Base-by-base conservation (phyloP, 441 rosid species). In the Omphalea diandra region DNA sequence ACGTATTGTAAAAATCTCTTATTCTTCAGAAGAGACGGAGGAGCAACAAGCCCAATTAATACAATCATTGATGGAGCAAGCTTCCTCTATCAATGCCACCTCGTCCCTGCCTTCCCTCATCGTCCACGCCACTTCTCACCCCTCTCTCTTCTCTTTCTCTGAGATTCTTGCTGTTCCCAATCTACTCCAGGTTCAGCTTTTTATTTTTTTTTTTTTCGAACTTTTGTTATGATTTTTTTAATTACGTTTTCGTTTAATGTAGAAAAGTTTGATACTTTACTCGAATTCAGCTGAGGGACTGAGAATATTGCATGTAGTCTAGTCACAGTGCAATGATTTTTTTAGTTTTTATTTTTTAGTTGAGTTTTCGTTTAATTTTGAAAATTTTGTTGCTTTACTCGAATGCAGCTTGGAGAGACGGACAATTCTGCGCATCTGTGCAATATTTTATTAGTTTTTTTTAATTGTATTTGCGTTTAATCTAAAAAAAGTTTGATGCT, bases 71-170 rank as follows among this genome's bases (percentile, higher is more conserved):
- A 84, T 87, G 32, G 71, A 72, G 68, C 88, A 83, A 75, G 90
- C 90, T 33, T 79, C 89, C 60, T 17, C 81, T 33, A 74, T 73
- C 22, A 74, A 73, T 7, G 85, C 78, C n/a, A n/a, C n/a, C 65
- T 73, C 91, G 11, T 75, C 84, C 17, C 87, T 91, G 15, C 72
- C 62, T 8, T 43, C 84, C 40, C 63, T 88, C 76, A 69, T 91
- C 67, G 32, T 77, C 54, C 90, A 88, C 63, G 94, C 97, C 75
- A 88, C 97, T 40, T 87, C 97, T 68, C 89, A 91, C 76, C 92
- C 94, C 40, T 87, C 77, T 32, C 90, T 94, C 46, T 94, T 90
- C 70, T 90, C 94, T 67, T 94, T 90, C 83, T 91, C 94, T 54
- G 97, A 94, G 88, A 85, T 91, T 83, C 83, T 94, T 61, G 83